phyloP scores from a whole-genome alignment of 2,329 filamentous ascomycete species.

The Podosphaera xanthii region DNA sequence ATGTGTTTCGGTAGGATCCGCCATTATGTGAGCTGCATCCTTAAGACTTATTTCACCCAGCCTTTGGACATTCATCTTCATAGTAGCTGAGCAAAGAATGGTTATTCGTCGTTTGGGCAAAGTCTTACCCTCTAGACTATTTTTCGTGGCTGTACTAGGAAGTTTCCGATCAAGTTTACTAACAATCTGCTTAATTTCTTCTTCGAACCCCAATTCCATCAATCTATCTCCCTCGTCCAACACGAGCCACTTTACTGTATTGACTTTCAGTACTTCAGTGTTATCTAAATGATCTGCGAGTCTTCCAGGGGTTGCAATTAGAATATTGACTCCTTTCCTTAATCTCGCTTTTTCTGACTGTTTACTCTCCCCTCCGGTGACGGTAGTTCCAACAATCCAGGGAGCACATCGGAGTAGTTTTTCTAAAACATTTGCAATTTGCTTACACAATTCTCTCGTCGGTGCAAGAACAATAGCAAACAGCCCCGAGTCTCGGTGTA shows the following conservation, averaged over 20 bases:
- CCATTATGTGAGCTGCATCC: constrained; percentile 70
- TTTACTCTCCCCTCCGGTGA: constrained; percentile 44
- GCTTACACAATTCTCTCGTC: constrained; percentile 81
- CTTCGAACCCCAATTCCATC: constrained; percentile 94
- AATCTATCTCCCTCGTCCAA: constrained; percentile 92
- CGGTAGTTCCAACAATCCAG: constrained; percentile 83
- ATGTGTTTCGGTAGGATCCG: constrained; percentile 28
- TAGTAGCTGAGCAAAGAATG: constrained; percentile 81
- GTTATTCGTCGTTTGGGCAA: constrained; percentile 62
- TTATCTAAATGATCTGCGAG: constrained; percentile 82
- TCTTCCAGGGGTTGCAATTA: constrained; percentile 83
- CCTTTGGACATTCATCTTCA: constrained; percentile 93
- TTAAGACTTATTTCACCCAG: constrained; percentile 88
- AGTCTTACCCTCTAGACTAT: constrained; percentile 31
- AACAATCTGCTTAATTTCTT: constrained; percentile 77
- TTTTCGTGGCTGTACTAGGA: constrained; percentile 34
- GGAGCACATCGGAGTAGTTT: constrained; percentile 70
- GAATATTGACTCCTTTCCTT: constrained; percentile 81
- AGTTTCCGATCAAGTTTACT: constrained; percentile 47
- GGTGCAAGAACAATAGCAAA: constrained; percentile 90
- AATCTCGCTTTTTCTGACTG: constrained; percentile 78
- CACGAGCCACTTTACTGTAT: constrained; percentile 78
- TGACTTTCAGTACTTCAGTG: constrained; percentile 70
- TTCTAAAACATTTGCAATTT: constrained; percentile 73
- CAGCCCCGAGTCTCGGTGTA: constrained; percentile 68